phyloP scores from a whole-genome alignment of 2,329 filamentous ascomycete genomes.

The Sporothrix schenckii region DNA sequence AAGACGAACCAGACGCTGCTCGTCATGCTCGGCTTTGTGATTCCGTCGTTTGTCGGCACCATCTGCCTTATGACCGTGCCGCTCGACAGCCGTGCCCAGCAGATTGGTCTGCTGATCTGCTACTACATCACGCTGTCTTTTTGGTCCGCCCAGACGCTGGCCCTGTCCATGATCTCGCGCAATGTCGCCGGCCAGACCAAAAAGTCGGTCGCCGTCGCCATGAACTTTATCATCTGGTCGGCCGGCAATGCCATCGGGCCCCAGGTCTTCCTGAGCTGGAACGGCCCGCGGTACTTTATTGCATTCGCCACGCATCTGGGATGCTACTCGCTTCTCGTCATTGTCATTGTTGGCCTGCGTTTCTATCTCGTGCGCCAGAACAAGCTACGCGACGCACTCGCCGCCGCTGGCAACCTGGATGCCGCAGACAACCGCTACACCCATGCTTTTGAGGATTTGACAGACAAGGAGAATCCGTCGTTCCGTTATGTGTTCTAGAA shows the following conservation, averaged over 20 bases:
- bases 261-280: constrained; percentile 64
- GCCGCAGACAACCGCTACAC: constrained; percentile 47
- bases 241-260: constrained; percentile 51
- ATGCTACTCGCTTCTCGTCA: constrained; percentile 65
- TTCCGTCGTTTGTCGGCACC: constrained; percentile 72
- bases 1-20: constrained; percentile 69
- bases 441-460: constrained; percentile 65
- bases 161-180: constrained; percentile 67
- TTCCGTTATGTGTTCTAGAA: constrained; percentile 58
- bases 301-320: constrained; percentile 71
- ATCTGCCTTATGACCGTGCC: constrained; percentile 71
- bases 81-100: constrained; percentile 59
- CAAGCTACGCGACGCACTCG: constrained; percentile 56
- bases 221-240: constrained; percentile 72
- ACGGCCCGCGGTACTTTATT: constrained; percentile 68
- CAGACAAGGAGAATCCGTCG: constrained; percentile 62
- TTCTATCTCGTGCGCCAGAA: constrained; percentile 61
- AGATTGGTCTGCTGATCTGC: constrained; percentile 68
- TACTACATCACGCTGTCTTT: constrained; percentile 78
- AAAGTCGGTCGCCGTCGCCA: constrained; percentile 67
- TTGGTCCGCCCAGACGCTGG: constrained; percentile 71
- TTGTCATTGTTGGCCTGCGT: constrained; percentile 60
- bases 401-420: constrained; percentile 47
- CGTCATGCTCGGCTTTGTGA: constrained; percentile 66
- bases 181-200: constrained; percentile 76